Conservation (phyloP, 768 basidiomycete species). For the Phanerochaete sordida region DNA sequence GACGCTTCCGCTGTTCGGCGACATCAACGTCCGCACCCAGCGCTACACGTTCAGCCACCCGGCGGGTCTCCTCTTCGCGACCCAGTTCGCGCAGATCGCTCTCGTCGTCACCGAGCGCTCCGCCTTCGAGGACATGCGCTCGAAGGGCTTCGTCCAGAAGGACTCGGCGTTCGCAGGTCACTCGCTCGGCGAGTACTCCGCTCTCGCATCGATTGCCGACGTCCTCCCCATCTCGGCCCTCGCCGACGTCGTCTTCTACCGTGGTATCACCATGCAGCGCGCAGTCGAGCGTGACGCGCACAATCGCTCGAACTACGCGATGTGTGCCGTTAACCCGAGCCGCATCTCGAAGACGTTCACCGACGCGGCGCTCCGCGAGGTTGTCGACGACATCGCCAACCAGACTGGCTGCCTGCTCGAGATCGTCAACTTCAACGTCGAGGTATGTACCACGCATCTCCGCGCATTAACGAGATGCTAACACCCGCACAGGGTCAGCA, state of each 20-base stretch:
- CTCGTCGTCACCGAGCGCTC: slow-evolving; percentile 98
- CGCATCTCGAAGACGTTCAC: slow-evolving; percentile 93
- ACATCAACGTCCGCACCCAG: slow-evolving; percentile 91
- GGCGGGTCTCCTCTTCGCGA: slow-evolving; percentile 91
- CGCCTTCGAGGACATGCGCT: slow-evolving; percentile 96
- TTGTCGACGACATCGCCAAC: slow-evolving; percentile 86
- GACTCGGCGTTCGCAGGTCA: slow-evolving; percentile 96
- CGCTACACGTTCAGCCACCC: slow-evolving; percentile 99
- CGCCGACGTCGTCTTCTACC: slow-evolving; percentile 98
- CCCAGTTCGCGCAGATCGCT: slow-evolving; percentile 98
- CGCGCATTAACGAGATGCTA: background rate
- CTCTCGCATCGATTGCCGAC: slow-evolving; percentile 95
- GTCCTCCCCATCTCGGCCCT: slow-evolving; percentile 93
- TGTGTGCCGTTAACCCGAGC: slow-evolving; percentile 99
- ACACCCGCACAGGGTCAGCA: slow-evolving; percentile 75
- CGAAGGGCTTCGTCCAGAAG: slow-evolving; percentile 91
- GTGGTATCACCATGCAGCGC: slow-evolving; percentile 99
- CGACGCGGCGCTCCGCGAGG: slow-evolving; percentile 93
- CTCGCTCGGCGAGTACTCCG: slow-evolving; percentile 98
- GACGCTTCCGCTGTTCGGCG: slow-evolving; percentile 92
- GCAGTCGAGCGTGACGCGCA: slow-evolving; percentile 94
- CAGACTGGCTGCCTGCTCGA: slow-evolving; percentile 83
- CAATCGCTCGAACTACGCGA: slow-evolving; percentile 94
- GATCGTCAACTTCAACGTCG: slow-evolving; percentile 96
- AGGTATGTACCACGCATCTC: slow-evolving; percentile 44